These are phyloP conservation scores for Tetracladium setigerum DNA, from an alignment of 495 filamentous ascomycete species.

Conservation along the genomic window DNA sequence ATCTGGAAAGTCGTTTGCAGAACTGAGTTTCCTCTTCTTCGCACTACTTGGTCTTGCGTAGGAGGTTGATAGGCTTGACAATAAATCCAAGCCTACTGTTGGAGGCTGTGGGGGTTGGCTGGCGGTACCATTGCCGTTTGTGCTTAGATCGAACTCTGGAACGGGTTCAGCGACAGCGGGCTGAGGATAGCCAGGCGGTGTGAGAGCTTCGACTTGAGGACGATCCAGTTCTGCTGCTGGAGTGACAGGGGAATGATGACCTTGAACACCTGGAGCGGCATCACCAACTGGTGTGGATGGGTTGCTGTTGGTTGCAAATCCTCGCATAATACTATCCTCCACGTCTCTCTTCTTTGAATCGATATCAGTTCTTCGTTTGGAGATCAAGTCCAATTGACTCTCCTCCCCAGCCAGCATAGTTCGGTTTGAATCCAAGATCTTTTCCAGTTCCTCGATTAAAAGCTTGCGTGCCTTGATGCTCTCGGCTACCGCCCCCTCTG, in stretches of 20 bases:
- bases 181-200: conserved; percentile 56
- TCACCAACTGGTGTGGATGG: conserved; percentile 31
- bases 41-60: conserved; percentile 30
- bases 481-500: conserved; percentile 86
- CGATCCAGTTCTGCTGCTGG: conserved; percentile 47
- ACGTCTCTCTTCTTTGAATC: conserved; percentile 78
- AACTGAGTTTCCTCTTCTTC: conserved; percentile 73
- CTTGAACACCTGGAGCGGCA: conserved; percentile 25
- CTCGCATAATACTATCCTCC: conserved; percentile 80
- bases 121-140: conserved; percentile 20
- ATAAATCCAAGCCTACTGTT: conserved; percentile 38
- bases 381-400: conserved; percentile 47
- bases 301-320: conserved; percentile 48
- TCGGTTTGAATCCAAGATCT: conserved; percentile 69
- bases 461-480: conserved; percentile 78
- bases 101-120: conserved; percentile 24
- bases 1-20: conserved; percentile 54
- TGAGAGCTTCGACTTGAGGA: conserved; percentile 77
- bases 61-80: conserved; percentile 41
- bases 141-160: conserved; percentile 21
- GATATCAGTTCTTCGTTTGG: conserved; percentile 51
- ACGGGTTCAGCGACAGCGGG: conserved; percentile 14
- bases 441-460: conserved; percentile 74
- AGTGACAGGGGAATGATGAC: conserved; percentile 22
- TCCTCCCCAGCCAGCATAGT: conserved; percentile 62